phyloP scores from a whole-genome alignment of 1,284 basidiomycete genomes.

The Singerocomus inundabilis region DNA sequence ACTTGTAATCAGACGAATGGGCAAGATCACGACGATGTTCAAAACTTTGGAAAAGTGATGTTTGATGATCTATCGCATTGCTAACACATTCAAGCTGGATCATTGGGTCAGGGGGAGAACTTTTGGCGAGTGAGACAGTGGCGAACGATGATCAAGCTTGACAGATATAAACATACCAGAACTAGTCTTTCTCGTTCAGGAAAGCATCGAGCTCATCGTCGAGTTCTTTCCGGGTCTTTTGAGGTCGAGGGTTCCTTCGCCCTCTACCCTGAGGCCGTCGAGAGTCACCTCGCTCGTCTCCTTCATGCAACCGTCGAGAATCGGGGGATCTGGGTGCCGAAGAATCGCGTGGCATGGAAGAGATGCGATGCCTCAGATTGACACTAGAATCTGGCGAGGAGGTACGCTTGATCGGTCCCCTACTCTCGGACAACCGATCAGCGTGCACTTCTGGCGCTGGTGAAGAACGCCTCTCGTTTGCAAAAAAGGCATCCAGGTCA shows the following conservation, averaged over 20 bases:
- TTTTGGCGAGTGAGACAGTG: background rate
- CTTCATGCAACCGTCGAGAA: conserved; percentile 17
- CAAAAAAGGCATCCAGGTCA: conserved; percentile 65
- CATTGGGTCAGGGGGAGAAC: background rate
- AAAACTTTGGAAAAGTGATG: conserved; percentile 12
- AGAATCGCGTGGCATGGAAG: conserved; percentile 40
- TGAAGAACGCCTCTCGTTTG: conserved; percentile 40
- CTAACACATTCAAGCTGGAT: conserved; percentile 3
- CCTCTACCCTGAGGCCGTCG: conserved; percentile 26
- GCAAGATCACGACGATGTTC: background rate
- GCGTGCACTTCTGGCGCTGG: conserved; percentile 65
- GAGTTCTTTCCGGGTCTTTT: conserved; percentile 65
- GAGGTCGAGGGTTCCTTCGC: conserved; percentile 40
- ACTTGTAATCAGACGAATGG: background rate
- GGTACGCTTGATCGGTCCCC: conserved; percentile 55
- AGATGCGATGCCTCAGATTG: conserved; percentile 45
- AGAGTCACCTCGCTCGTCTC: conserved; percentile 26
- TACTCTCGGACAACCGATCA: conserved; percentile 53
- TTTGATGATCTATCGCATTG: conserved; percentile 5
- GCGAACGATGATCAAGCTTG: conserved; percentile 9
- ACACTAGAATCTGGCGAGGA: conserved; percentile 41
- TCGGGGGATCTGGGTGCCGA: conserved; percentile 16
- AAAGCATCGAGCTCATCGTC: conserved; percentile 79
- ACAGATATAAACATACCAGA: conserved; percentile 11
- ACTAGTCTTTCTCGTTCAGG: conserved; percentile 44